Conservation (phyloP, 352 stramenopile genomes). For the Phytophthora citrophthora region DNA sequence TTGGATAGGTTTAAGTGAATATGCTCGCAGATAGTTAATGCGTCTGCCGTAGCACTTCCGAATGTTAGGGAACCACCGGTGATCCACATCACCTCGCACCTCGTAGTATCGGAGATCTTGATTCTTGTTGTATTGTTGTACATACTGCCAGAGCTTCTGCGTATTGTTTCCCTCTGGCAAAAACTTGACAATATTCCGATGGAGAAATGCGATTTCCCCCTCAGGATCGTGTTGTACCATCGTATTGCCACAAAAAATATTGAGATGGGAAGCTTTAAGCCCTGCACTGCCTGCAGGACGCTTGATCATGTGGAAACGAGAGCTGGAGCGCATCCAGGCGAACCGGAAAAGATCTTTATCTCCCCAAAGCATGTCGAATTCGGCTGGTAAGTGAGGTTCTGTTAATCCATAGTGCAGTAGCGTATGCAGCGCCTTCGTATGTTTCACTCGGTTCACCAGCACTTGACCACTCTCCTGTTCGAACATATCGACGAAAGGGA, state of each 20-base stretch:
- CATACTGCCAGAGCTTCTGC: constrained; percentile 47
- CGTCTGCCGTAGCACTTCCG: constrained; percentile 65
- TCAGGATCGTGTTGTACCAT: constrained; percentile 72
- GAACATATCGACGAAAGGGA: constrained; percentile 73
- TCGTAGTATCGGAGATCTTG: constrained; percentile 52
- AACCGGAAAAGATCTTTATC: constrained; percentile 88
- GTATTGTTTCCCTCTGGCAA: constrained; percentile 40
- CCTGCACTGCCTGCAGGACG: constrained; percentile 55
- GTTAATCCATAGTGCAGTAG: constrained; percentile 68
- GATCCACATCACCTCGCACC: constrained; percentile 60
- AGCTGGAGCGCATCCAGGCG: constrained; percentile 79
- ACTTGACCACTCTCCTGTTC: constrained; percentile 85
- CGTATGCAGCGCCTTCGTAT: constrained; percentile 49
- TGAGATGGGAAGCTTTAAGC: constrained; percentile 37
- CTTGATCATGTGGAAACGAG: constrained; percentile 69
- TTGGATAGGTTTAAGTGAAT: constrained; percentile 57
- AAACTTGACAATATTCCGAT: constrained; percentile 73
- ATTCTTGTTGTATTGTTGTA: constrained; percentile 58
- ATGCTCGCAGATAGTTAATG: constrained; percentile 54
- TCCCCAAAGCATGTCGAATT: constrained; percentile 69
- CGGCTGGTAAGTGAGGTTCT: constrained; percentile 43
- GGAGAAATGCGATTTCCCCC: constrained; percentile 59
- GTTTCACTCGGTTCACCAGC: constrained; percentile 59
- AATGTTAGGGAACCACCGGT: constrained; percentile 62
- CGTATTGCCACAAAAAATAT: constrained; percentile 73